Conservation (phyloP, 352 stramenopile genomes). For the Phytophthora melonis region DNA sequence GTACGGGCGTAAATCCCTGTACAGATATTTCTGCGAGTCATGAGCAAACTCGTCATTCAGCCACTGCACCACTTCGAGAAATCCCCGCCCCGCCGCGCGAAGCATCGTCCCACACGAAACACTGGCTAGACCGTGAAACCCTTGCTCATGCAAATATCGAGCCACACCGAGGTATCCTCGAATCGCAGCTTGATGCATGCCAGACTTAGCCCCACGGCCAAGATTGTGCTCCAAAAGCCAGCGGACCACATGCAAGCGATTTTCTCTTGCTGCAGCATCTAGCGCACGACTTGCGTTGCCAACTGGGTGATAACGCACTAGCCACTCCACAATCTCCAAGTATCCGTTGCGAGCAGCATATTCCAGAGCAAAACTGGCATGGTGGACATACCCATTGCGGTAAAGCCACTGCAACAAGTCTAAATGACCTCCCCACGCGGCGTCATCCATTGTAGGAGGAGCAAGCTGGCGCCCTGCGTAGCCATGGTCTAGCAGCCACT, state of each 20-base stretch:
- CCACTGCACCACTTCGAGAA: slow-evolving; percentile 42
- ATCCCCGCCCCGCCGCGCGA: slow-evolving; percentile 36
- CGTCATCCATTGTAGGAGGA: slow-evolving; percentile 42
- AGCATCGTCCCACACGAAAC: slow-evolving; percentile 43
- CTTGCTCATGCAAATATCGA: slow-evolving; percentile 31
- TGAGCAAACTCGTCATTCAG: slow-evolving; percentile 30
- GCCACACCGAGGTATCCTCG: slow-evolving; percentile 39
- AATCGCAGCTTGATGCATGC: slow-evolving; percentile 41
- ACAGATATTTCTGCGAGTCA: slow-evolving; percentile 23
- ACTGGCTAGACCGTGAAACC: slow-evolving; percentile 27
- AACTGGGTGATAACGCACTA: slow-evolving; percentile 37
- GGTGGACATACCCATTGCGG: slow-evolving; percentile 36
- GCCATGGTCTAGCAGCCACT: slow-evolving; percentile 38
- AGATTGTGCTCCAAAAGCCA: slow-evolving; percentile 39
- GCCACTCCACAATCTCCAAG: slow-evolving; percentile 50
- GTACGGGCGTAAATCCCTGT: slow-evolving; percentile 33
- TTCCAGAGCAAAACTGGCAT: slow-evolving; percentile 41
- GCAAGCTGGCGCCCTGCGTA: slow-evolving; percentile 35
- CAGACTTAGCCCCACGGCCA: slow-evolving; percentile 35
- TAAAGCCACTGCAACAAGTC: slow-evolving; percentile 41
- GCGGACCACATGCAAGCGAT: slow-evolving; percentile 30
- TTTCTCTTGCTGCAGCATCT: slow-evolving; percentile 35
- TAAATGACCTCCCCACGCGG: slow-evolving; percentile 33
- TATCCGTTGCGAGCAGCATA: slow-evolving; percentile 45
- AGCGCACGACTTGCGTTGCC: slow-evolving; percentile 44